Evolutionary conservation across 805 yeast species (phyloP).

Genomic region (Cyberlindnera suaveolens): DNA sequence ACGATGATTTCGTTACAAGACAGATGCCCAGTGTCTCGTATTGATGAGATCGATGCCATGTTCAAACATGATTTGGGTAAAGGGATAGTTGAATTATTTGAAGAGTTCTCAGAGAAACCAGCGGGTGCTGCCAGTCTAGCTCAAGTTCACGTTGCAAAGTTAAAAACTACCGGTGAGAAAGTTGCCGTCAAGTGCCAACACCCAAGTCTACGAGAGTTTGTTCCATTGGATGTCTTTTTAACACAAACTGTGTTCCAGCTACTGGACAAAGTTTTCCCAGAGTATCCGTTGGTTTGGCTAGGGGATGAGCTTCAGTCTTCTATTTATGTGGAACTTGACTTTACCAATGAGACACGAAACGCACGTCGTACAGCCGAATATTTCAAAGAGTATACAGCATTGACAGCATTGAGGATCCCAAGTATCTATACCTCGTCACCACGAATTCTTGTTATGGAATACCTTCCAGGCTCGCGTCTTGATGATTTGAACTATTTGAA

Average conservation of each 20-base stretch:
- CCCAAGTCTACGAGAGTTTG: constrained; percentile 79
- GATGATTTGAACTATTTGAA: constrained; percentile 69
- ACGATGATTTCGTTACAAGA: constrained; percentile 93
- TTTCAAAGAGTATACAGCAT: constrained; percentile 46
- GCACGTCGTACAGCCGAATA: constrained; percentile 64
- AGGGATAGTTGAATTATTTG: constrained; percentile 55
- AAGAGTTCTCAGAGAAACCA: constrained; percentile 62
- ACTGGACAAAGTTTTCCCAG: constrained; percentile 80
- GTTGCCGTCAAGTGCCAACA: constrained; percentile 97
- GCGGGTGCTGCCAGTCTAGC: constrained; percentile 96
- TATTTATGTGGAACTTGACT: constrained; percentile 87
- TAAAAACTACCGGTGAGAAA: constrained; percentile 49
- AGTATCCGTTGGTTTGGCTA: constrained; percentile 92
- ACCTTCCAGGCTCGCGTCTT: constrained; percentile 71
- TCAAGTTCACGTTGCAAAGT: constrained; percentile 80
- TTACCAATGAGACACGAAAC: constrained; percentile 79
- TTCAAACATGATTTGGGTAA: constrained; percentile 61
- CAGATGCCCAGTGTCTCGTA: constrained; percentile 74
- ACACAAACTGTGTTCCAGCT: constrained; percentile 70
- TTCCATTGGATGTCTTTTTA: constrained; percentile 80
- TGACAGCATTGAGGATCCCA: constrained; percentile 81
- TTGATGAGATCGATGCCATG: constrained; percentile 63
- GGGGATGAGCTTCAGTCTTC: constrained; percentile 87
- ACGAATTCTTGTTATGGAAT: constrained; percentile 85
- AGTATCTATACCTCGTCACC: constrained; percentile 55